Base-by-base conservation (phyloP, 148 eudicot genomes). In the Silene uniflora region DNA sequence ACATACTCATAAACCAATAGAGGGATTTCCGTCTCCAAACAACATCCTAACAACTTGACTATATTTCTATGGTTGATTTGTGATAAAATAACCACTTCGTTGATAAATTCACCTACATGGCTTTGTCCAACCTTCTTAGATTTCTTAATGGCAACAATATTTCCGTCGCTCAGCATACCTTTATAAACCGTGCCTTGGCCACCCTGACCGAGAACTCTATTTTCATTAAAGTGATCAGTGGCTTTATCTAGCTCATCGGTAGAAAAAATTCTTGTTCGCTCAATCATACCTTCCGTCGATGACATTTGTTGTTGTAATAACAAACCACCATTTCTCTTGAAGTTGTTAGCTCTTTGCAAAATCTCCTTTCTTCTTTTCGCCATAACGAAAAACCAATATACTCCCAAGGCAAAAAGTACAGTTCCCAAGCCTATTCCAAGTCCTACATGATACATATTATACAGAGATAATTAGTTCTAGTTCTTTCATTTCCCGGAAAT, bases 181-280 rank as follows among this genome's bases (percentile, higher is more conserved):
- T 76, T 81, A 8, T 76, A 81, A 10, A 81, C 83, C n/a, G 83
- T 81, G 55, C 84, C 84, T 35, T 81, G 81, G 0, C 84, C 81
- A 49, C 84, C 84, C 32, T 77, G 78, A 54, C 84, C 84, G 27
- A 81, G 70, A n/a, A 81, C 59, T 35, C 84, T 66, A 8, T 81
- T 32, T 13, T 21, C 63, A 29, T 78, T 78, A 49, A 17, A 82
- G 29, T 58, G 25, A 39, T 82, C 81, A 62, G 78, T 78, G 19
- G 81, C 81, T 67, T 73, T 79, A 17, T 79, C 67, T 12, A 79
- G 68, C 52, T 79, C 81, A 59, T 24, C 54, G 2, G 46, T 29
- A 1, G 81, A 73, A 65, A 73, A 79, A 67, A 79, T 25, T 59
- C 54, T 73, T n/a, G 77, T 79, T 67, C 60, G 67, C 16, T 73